These are phyloP conservation scores for Tolypocladium album DNA, from an alignment of 2,329 filamentous ascomycete species.

Conservation along the genomic window DNA sequence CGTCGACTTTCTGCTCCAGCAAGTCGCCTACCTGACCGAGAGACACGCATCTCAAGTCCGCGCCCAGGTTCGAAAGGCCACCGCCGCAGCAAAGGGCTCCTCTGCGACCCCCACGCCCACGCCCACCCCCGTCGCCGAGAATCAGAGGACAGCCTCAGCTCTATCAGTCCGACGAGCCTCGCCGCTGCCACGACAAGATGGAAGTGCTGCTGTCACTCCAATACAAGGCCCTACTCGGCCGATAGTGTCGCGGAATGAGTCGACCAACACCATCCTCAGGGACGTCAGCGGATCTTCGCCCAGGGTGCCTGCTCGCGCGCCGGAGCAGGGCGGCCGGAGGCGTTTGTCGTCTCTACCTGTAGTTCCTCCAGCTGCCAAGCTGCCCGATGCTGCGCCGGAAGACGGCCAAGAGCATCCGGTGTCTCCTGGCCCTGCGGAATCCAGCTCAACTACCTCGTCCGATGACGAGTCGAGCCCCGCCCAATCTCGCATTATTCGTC, in stretches of 20 bases:
- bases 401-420: conserved; percentile 11
- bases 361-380: conserved; percentile 12
- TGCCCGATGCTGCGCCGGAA: conserved; percentile 10
- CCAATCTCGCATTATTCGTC: conserved; percentile 49
- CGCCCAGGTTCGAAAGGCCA: conserved; percentile 75
- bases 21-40: conserved; percentile 90
- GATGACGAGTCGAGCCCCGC: conserved; percentile 40
- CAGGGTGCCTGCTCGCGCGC: conserved; percentile 10
- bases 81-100: conserved; percentile 44
- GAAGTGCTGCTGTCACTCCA: conserved; percentile 30
- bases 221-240: conserved; percentile 31
- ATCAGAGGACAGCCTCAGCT: conserved; percentile 37
- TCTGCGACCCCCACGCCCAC: conserved; percentile 48
- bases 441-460: conserved; percentile 29
- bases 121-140: conserved; percentile 41
- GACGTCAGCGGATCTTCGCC: conserved; percentile 22
- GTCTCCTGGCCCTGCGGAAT: conserved; percentile 26
- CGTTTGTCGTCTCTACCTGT: conserved; percentile 35
- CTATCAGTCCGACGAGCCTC: conserved; percentile 48
- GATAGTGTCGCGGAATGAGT: conserved; percentile 35
- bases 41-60: conserved; percentile 81
- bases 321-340: conserved; percentile 21
- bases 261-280: conserved; percentile 28
- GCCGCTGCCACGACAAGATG: conserved; percentile 38
- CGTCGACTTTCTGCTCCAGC: conserved; percentile 79